phyloP scores from a whole-genome alignment of 2,329 filamentous ascomycete genomes.

The Stachybotrys chartarum region DNA sequence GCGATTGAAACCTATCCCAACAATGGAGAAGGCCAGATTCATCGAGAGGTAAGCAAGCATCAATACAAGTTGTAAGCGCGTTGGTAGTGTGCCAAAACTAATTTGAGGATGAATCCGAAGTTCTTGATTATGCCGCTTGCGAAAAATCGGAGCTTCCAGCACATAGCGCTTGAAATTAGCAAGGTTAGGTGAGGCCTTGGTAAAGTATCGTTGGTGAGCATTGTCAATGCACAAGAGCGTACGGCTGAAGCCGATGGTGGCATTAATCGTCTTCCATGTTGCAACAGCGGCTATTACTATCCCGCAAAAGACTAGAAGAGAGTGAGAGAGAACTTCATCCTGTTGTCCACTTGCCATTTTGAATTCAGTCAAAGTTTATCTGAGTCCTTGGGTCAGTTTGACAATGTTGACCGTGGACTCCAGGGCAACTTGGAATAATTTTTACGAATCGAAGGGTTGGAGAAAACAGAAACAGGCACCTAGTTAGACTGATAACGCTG shows the following conservation, averaged over 20 bases:
- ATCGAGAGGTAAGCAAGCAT: slow-evolving; percentile 47
- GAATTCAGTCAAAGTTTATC: neutral
- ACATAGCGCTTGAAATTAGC: slow-evolving; percentile 69
- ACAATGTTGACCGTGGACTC: neutral
- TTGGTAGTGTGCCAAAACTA: slow-evolving; percentile 53
- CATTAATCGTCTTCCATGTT: slow-evolving; percentile 57
- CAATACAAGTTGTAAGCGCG: slow-evolving; percentile 51
- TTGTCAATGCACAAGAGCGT: slow-evolving; percentile 70
- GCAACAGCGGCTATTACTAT: slow-evolving; percentile 56
- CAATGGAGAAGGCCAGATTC: slow-evolving; percentile 60
- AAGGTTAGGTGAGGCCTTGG: slow-evolving; percentile 42
- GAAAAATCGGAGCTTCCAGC: slow-evolving; percentile 58
- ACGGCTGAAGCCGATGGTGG: slow-evolving; percentile 61
- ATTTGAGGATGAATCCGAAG: slow-evolving; percentile 50
- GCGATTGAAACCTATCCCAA: slow-evolving; percentile 53
- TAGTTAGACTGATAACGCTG: neutral
- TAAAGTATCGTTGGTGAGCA: slow-evolving; percentile 74
- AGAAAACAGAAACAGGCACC: neutral
- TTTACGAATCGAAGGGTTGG: neutral
- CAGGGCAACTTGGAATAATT: neutral
- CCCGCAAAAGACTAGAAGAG: slow-evolving; percentile 57
- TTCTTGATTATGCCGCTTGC: slow-evolving; percentile 58
- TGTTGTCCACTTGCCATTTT: neutral
- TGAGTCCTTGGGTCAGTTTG: neutral
- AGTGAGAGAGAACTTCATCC: slow-evolving; percentile 49